These are phyloP conservation scores for Moniliophthora roreri DNA, from an alignment of 1,284 basidiomycete genomes.

Conservation along the genomic window DNA sequence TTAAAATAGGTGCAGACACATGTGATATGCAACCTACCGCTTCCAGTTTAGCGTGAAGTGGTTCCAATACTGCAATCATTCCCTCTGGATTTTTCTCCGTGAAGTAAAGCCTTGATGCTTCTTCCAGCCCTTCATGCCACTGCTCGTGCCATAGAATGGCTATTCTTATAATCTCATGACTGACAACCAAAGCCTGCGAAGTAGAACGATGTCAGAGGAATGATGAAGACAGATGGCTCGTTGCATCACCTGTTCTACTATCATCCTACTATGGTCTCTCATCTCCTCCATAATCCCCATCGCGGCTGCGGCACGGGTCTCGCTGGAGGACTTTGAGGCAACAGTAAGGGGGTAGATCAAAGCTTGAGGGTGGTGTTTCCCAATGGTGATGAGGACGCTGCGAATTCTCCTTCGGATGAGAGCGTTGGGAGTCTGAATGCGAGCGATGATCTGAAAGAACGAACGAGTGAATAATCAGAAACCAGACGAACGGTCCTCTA, in stretches of 20 bases:
- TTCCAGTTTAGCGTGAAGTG: slow-evolving; percentile 93
- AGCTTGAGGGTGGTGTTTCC: slow-evolving; percentile 96
- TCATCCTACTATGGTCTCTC: slow-evolving; percentile 86
- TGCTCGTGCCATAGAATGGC: slow-evolving; percentile 99
- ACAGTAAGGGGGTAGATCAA: slow-evolving; percentile 98
- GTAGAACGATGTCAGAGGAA: not conserved
- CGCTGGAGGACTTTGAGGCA: slow-evolving; percentile 93
- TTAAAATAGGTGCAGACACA: not conserved
- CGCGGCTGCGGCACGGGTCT: slow-evolving; percentile 82
- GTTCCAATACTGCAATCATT: slow-evolving; percentile 95
- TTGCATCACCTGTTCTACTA: slow-evolving; percentile 79
- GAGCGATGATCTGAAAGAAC: slow-evolving; percentile 84
- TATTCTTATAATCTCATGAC: slow-evolving; percentile 94
- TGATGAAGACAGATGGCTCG: not conserved
- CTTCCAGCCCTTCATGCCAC: slow-evolving; percentile 99
- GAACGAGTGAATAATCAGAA: not conserved
- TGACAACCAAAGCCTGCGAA: slow-evolving; percentile 83
- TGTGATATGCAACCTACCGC: slow-evolving; percentile 50
- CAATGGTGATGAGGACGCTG: slow-evolving; percentile 88
- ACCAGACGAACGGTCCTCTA: not conserved
- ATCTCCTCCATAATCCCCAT: slow-evolving; percentile 91
- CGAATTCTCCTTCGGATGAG: slow-evolving; percentile 92
- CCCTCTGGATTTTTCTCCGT: slow-evolving; percentile 98
- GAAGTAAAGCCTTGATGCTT: slow-evolving; percentile 96
- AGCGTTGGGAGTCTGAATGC: slow-evolving; percentile 91